Base-by-base conservation (phyloP, 441 rosid species). In the Gossypium lobatum region DNA sequence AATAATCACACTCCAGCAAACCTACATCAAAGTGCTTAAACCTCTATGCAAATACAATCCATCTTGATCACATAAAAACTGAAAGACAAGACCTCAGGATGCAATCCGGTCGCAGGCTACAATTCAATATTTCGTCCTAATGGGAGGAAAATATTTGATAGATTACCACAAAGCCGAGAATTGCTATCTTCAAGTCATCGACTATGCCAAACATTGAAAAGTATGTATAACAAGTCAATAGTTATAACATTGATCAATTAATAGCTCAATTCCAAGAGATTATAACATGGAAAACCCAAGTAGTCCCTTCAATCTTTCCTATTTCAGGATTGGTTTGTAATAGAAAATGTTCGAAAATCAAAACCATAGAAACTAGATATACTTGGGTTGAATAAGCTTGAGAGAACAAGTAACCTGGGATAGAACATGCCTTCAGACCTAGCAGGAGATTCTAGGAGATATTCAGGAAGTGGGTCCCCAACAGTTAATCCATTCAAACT, bases 401-500 rank as follows among this genome's bases (percentile, higher is more conserved):
- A 55, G 62, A 72, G 14, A 28, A 79, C 17, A 68, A 64, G 64
- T 48, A 63, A 88, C 91, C 91, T 86, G 81, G 76, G 72, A 85
- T 78, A 86, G 59, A 82, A 84, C 80, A 85, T 73, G 80, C 78
- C 65, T n/a, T 85, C 90, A 59, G 89, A 84, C 80, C 97, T 88
- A 61, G 91, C 88, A 2, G 96, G 91, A 83, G 97, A 91, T 67
- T 93, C 99, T 91, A 93, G 77, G 63, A 90, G 87, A 84, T 84
- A 89, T 31, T 93, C 98, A 5, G 91, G 80, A 55, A 91, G 84
- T 48, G 97, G 67, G 71, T 91, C 98, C 79, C 97, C 99, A 34
- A 95, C 99, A 1, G 95, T 91, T 46, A 95, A 79, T 46, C 99
- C 99, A 77, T 93, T 95, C 83, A 93, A 88, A 82, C 99, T 95